Evolutionary conservation across 225 moss, liverwort and hornwort species (phyloP).

Genomic region (Straminergon stramineum): DNA sequence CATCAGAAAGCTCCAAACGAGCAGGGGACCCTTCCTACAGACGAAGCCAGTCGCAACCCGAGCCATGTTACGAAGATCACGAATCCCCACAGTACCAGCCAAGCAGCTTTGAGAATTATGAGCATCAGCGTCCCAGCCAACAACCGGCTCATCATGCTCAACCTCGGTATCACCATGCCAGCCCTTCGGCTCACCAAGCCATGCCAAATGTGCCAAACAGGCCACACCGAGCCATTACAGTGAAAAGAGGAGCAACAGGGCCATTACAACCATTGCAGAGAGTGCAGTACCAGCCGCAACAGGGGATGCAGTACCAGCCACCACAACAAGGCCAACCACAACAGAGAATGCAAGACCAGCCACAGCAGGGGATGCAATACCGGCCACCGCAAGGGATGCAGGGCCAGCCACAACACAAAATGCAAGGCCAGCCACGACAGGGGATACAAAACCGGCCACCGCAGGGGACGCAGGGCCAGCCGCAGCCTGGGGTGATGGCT

Average conservation of each 20-base stretch:
- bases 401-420: neutral
- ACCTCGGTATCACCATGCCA: neutral
- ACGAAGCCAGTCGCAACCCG: neutral
- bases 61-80: neutral
- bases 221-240: neutral
- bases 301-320: neutral
- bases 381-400: neutral
- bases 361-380: neutral
- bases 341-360: neutral
- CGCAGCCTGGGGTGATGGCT: neutral
- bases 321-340: neutral
- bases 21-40: neutral
- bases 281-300: neutral
- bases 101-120: neutral
- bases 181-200: neutral
- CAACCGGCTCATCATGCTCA: neutral
- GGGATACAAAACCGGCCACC: neutral
- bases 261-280: neutral
- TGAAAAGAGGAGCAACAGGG: neutral
- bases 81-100: neutral
- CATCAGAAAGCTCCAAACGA: neutral
- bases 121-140: neutral
- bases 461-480: neutral
- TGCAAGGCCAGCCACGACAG: neutral
- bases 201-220: neutral